Evolutionary conservation across 805 yeast species (phyloP), one percentile per base, ranked within the genome.

Genomic region (Monosporozyma aerobia): DNA sequence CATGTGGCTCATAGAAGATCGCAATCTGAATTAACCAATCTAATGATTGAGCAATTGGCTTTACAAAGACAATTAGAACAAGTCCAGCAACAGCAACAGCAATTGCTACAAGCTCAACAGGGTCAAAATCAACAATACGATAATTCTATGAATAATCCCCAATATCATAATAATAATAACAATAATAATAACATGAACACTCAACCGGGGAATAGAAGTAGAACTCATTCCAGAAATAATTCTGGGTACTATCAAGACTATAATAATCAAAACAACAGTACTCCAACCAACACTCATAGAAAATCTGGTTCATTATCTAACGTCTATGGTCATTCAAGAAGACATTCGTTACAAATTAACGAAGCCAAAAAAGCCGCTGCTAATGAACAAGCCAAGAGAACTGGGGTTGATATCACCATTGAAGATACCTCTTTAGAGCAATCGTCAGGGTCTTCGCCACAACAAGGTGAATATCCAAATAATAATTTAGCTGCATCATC

Each of bases 301-400:
- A 71, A 78, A 59, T 74, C 79, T 0, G 81, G 77, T 47, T 78
- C 77, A 6, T 68, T 68, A 46, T 69, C 74, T 2, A 61, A 73
- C 48, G 73, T 72, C 14, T 71, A 74, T 55, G 96, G 97, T 37
- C 99, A 92, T 66, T 73, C 77, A 9, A 82, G 99, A 72, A 81
- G 99, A 67, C 98, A 92, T 67, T 90, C 97, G 0, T 73, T 92
- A 54, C 97, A 95, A 2, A 75, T 92, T 53, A 83, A 83, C 51
- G 99, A 92, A 70, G 98, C 98, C 11, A 90, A 87, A 62, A 84
- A 84, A 59, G 97, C 97, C 6, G 99, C 99, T n/a, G 97, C 97
- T 4, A 83, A 83, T 59, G 90, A 83, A 40, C 89, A 84, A 64
- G 83, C 85, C 2, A 94, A 88, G 65, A 78, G 90, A 67, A 69